These are phyloP conservation scores for Bacterosira constricta DNA, from an alignment of 108 stramenopile genomes.

Conservation along the genomic window DNA sequence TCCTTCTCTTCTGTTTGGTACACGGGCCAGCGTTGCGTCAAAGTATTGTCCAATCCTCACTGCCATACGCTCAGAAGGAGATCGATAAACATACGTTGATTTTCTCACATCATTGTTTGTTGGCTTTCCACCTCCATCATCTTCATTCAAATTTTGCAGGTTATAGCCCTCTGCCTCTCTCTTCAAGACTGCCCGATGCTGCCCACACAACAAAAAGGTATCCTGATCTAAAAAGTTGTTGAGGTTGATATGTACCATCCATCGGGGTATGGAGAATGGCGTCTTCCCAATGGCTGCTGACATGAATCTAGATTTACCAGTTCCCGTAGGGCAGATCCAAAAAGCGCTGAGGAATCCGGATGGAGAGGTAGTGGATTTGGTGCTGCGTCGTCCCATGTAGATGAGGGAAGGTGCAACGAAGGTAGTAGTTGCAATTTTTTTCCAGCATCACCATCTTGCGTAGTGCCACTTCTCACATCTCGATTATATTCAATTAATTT, in stretches of 20 bases:
- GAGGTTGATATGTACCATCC: conserved; percentile 50
- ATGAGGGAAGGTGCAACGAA: conserved; percentile 50
- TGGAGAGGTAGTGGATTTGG: conserved; percentile 25
- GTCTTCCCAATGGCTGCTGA: conserved; percentile 45
- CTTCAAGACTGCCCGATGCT: conserved; percentile 55
- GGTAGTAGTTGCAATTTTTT: conserved; percentile 48
- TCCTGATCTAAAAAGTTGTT: conserved; percentile 81
- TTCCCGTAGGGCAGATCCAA: conserved; percentile 66
- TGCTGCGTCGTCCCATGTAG: conserved; percentile 47
- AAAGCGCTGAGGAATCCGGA: conserved; percentile 56
- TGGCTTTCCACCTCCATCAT: too few relatives aligned
- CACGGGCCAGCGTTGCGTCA: conserved; percentile 58
- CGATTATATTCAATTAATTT: conserved; percentile 50
- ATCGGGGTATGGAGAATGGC: conserved; percentile 45
- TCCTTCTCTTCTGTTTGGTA: conserved; percentile 59
- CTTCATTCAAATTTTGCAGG: conserved; percentile 8
- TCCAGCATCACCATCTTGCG: background rate
- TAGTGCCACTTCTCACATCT: conserved; percentile 14
- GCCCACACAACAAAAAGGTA: conserved; percentile 64
- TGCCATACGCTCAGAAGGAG: conserved; percentile 54
- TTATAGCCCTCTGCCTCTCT: conserved; percentile 57
- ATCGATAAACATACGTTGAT: conserved; percentile 38
- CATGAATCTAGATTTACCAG: conserved; percentile 66
- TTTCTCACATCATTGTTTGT: background rate
- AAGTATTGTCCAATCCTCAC: conserved; percentile 58